phyloP scores from a whole-genome alignment of 164 flowering plant genomes.

The Berberis vulgaris region DNA sequence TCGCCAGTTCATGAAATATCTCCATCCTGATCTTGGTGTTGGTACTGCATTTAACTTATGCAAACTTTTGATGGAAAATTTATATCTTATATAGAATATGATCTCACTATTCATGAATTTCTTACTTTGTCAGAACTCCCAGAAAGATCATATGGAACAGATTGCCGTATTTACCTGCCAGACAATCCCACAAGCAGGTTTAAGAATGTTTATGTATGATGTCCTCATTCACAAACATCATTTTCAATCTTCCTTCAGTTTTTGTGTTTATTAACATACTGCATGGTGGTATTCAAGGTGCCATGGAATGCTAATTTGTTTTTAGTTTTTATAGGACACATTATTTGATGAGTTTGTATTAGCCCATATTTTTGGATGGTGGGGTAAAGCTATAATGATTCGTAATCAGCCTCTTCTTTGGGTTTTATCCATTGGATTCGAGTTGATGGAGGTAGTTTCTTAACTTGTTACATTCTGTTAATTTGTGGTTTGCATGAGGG shows the following conservation, averaged over 20 bases:
- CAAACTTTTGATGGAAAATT: neutral
- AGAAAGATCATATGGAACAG: slow-evolving; percentile 94
- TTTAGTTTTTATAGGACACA: slow-evolving; percentile 56
- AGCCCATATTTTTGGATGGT: slow-evolving; percentile 99
- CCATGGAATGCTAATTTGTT: slow-evolving; percentile 12
- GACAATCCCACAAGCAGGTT: slow-evolving; percentile 96
- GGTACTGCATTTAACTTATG: slow-evolving; percentile 40
- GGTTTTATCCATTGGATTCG: slow-evolving; percentile 95
- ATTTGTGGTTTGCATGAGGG: neutral
- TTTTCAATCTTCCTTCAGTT: slow-evolving; percentile 3
- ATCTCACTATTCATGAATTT: neutral
- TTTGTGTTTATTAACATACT: neutral
- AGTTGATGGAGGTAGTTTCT: slow-evolving; percentile 83
- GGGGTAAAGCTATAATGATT: slow-evolving; percentile 99
- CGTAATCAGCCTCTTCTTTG: slow-evolving; percentile 98
- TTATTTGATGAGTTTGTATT: slow-evolving; percentile 94
- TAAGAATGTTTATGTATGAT: slow-evolving; percentile 98
- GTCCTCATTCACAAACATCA: slow-evolving; percentile 40
- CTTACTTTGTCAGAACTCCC: slow-evolving; percentile 70
- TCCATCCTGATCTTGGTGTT: slow-evolving; percentile 95
- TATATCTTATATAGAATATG: neutral
- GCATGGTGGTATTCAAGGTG: neutral
- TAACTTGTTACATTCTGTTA: neutral
- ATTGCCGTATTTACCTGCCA: slow-evolving; percentile 84
- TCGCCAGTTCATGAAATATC: slow-evolving; percentile 92